Base-by-base conservation (phyloP, 306 rosid species). In the Vigna angularis region DNA sequence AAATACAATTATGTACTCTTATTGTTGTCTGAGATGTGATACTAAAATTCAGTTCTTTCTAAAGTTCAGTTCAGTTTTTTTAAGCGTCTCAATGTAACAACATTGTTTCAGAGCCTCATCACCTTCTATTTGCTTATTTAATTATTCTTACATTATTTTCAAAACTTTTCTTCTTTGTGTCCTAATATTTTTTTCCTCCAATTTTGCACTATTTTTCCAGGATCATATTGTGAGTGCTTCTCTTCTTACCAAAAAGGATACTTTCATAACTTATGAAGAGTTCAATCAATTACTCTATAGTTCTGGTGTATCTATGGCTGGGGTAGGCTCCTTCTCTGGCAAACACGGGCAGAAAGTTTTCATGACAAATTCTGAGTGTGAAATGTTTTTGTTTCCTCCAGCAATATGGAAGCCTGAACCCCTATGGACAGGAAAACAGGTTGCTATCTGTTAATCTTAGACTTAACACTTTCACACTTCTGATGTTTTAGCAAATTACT, bases 351-450 rank as follows among this genome's bases (percentile, higher is more conserved):
- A 87, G 82, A 90, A 88, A 85, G 85, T 88, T 87, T 78, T 61
- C 73, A 73, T 71, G 53, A 81, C 79, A 56, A 88, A 82, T 64
- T 87, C 88, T 3, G 97, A 88, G 82, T 79, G 73, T 82, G 90
- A 90, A 72, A 75, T 91, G 88, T 77, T 81, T 47, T 79, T 88
- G 70, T 85, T 90, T 88, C 89, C 86, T 79, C 98, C 98, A 1
- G 97, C 98, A 42, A 85, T 95, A 82, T 91, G 93, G 93, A 93
- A 89, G 85, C 98, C 98, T 6, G 89, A 83, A 85, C 97, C 90
- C 52, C 84, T 92, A 59, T 95, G 98, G 98, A 92, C 97, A 1
- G 97, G 98, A 79, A 95, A 95, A 82, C 98, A 95, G 98, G 98
- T 95, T 79, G 44, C 17, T 58, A 48, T 67, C 61, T 52, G 53